A percentile compares a stretch with the other conserved stretches of the same genome.
These are phyloP conservation scores for Pythium rishiriense DNA, from an alignment of 352 stramenopile genomes.

Conservation along the genomic window DNA sequence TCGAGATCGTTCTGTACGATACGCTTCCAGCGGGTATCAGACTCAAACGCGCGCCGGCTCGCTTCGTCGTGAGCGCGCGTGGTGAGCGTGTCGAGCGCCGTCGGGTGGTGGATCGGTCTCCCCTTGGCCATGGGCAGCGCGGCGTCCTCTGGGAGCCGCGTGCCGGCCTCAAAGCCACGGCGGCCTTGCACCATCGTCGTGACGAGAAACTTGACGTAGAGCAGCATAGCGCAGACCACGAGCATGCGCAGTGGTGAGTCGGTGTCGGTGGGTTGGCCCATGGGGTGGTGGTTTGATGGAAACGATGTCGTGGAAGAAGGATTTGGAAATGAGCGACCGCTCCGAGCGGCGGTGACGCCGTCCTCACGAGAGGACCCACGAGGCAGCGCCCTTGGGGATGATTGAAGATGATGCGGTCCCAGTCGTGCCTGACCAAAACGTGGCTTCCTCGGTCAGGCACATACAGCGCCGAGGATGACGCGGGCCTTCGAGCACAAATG, in stretches of 20 bases:
- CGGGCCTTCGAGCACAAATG: not conserved
- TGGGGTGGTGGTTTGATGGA: not conserved
- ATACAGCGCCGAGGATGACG: not conserved
- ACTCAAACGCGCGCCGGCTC: constrained; percentile 10
- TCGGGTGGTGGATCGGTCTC: not conserved
- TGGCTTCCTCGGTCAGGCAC: not conserved
- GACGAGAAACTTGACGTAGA: constrained; percentile 66
- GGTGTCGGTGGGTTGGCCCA: not conserved
- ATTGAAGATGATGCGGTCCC: not conserved
- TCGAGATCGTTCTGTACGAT: constrained; percentile 41
- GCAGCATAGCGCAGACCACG: constrained; percentile 31
- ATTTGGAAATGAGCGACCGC: not conserved
- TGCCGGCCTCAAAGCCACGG: constrained; percentile 48
- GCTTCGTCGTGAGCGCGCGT: not conserved
- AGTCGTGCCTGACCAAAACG: not conserved
- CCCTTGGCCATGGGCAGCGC: constrained; percentile 20
- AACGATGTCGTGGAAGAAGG: not conserved
- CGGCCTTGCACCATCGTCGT: constrained; percentile 49
- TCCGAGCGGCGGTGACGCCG: not conserved
- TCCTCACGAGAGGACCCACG: not conserved
- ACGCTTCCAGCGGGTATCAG: constrained; percentile 34
- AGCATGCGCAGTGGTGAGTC: constrained; percentile 1
- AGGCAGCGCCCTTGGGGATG: not conserved
- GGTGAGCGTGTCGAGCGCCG: not conserved
- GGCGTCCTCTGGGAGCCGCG: constrained; percentile 41